Evolutionary conservation across 2,329 filamentous ascomycete genomes (phyloP).

Genomic region (Bertia moriformis): DNA sequence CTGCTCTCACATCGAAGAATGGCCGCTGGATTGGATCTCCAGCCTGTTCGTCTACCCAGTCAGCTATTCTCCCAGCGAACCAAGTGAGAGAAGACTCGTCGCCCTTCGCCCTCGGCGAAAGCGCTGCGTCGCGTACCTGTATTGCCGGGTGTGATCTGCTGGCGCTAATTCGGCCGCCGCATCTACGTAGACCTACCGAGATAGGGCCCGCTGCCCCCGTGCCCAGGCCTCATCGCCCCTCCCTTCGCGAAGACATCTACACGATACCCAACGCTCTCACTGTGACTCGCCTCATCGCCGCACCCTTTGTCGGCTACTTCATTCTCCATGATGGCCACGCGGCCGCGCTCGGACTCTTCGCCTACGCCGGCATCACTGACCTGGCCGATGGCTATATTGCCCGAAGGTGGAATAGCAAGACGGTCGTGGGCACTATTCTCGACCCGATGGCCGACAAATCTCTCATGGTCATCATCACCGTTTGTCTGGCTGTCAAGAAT

Average conservation of each 20-base stretch:
- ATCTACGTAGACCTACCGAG: too few species aligned
- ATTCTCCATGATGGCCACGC: slow-evolving; percentile 71
- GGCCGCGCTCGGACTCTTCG: slow-evolving; percentile 72
- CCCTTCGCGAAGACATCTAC: slow-evolving; percentile 94
- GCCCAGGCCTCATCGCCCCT: too few species aligned
- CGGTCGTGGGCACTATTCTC: slow-evolving; percentile 85
- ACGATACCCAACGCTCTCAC: slow-evolving; percentile 88
- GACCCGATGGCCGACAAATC: slow-evolving; percentile 95
- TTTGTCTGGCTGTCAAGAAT: slow-evolving; percentile 71
- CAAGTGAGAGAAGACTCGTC: too few species aligned
- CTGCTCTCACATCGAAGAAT: too few species aligned
- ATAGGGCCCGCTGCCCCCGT: too few species aligned
- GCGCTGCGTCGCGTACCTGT: too few species aligned
- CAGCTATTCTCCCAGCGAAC: too few species aligned
- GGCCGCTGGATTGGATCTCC: too few species aligned
- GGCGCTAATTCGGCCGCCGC: too few species aligned
- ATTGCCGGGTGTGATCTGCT: too few species aligned
- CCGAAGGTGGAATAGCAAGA: slow-evolving; percentile 71
- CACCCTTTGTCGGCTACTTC: slow-evolving; percentile 76
- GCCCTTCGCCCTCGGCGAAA: too few species aligned
- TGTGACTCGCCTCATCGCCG: slow-evolving; percentile 66
- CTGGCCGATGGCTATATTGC: slow-evolving; percentile 90
- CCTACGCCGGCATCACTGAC: slow-evolving; percentile 83
- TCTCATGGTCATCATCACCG: slow-evolving; percentile 84
- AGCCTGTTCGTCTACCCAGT: too few species aligned